Evolutionary conservation across 139 green algal genomes (phyloP).

Genomic region (Nannochloris sp.): DNA sequence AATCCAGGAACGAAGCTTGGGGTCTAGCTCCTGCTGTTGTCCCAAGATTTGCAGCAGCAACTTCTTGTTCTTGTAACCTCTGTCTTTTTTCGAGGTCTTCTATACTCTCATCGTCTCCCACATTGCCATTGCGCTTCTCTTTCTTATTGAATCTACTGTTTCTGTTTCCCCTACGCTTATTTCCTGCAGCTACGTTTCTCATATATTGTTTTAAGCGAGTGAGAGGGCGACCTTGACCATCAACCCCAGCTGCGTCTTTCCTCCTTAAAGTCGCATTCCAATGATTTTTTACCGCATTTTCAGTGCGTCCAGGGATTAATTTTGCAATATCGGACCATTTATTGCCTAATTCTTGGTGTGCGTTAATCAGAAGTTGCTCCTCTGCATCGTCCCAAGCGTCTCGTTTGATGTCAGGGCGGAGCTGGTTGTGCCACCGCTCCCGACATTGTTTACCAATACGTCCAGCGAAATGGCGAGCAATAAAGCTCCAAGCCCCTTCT

Average conservation of each 20-base stretch:
- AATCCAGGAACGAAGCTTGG: background rate
- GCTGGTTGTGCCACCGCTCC: slow-evolving; percentile 70
- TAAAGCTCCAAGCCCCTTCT: slow-evolving; percentile 59
- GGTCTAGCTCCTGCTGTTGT: background rate
- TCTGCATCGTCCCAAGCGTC: slow-evolving; percentile 53
- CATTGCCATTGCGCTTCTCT: background rate
- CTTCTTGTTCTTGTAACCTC: too few species aligned
- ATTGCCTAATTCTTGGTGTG: slow-evolving; percentile 31
- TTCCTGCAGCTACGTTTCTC: background rate
- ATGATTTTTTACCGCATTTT: slow-evolving; percentile 83
- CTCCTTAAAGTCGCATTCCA: slow-evolving; percentile 62
- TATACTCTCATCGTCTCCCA: background rate
- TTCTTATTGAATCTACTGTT: background rate
- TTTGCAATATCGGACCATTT: slow-evolving; percentile 63
- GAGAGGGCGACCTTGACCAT: background rate
- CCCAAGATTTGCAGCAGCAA: too few species aligned
- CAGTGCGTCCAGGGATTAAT: slow-evolving; percentile 53
- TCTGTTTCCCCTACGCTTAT: background rate
- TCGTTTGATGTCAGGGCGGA: slow-evolving; percentile 56
- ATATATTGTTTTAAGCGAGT: slow-evolving; percentile 34
- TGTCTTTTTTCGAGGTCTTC: too few species aligned
- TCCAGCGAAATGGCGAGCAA: slow-evolving; percentile 47
- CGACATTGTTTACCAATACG: slow-evolving; percentile 81
- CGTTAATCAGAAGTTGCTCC: slow-evolving; percentile 39
- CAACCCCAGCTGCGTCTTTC: slow-evolving; percentile 13